A percentile compares a stretch with the other conserved stretches of the same genome.
phyloP scores from a whole-genome alignment of 2,329 filamentous ascomycete genomes.

The Penicillium sp. region DNA sequence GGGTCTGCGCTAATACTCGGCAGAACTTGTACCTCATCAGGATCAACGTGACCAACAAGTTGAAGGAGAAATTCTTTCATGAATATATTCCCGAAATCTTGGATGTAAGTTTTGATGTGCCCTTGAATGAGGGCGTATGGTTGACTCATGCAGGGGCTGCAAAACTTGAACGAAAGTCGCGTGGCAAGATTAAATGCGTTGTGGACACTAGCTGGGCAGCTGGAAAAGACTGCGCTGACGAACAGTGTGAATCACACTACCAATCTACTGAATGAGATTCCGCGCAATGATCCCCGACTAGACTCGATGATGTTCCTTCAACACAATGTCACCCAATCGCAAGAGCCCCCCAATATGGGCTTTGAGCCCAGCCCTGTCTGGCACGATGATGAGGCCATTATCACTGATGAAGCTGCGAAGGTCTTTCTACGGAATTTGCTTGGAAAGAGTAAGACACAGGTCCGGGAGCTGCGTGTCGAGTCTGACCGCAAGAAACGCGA shows the following conservation, averaged over 20 bases:
- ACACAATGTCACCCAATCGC: conserved; percentile 77
- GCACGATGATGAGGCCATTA: conserved; percentile 86
- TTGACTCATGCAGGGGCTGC: conserved; percentile 52
- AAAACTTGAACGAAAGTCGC: conserved; percentile 87
- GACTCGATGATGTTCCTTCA: conserved; percentile 98
- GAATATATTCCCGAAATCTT: conserved; percentile 92
- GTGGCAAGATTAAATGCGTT: conserved; percentile 76
- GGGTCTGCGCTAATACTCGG: background rate
- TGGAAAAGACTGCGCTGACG: conserved; percentile 74
- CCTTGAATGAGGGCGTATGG: background rate
- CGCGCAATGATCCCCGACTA: conserved; percentile 77
- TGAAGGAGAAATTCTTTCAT: conserved; percentile 96
- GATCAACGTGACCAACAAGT: conserved; percentile 95
- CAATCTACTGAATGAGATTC: conserved; percentile 71
- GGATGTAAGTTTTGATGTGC: conserved; percentile 54
- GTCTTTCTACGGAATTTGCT: conserved; percentile 87
- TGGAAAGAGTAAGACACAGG: conserved; percentile 78
- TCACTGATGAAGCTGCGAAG: conserved; percentile 79
- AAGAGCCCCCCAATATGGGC: conserved; percentile 74
- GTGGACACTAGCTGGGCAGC: conserved; percentile 71
- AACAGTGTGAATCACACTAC: conserved; percentile 67
- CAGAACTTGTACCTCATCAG: conserved; percentile 90
- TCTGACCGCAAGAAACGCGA: conserved; percentile 81
- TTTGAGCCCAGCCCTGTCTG: conserved; percentile 96
- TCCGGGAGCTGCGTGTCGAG: conserved; percentile 73